These are phyloP conservation scores for Aspergillus jensenii DNA, from an alignment of 2,329 filamentous ascomycete genomes.

Conservation along the genomic window DNA sequence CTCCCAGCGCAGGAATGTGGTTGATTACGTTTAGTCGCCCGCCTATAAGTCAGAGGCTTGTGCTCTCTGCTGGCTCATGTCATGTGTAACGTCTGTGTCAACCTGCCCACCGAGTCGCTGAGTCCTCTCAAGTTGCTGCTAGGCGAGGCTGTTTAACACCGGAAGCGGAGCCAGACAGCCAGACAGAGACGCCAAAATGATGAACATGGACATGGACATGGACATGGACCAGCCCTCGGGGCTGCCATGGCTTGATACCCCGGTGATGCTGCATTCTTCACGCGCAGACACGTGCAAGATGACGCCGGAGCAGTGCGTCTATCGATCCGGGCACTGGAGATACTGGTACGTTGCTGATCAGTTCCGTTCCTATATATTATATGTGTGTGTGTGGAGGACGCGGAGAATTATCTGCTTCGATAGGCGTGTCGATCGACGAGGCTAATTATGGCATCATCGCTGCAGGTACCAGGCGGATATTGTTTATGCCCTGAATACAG, in stretches of 20 bases:
- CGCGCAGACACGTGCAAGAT: constrained; percentile 28
- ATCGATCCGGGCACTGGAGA: constrained; percentile 27
- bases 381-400: neutral
- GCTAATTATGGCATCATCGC: neutral
- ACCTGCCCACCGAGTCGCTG: no score
- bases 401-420: neutral
- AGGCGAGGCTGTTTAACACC: no score
- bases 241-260: constrained; percentile 32
- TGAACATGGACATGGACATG: neutral
- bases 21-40: neutral
- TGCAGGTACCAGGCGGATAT: constrained; percentile 56
- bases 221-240: neutral
- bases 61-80: neutral
- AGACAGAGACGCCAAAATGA: neutral
- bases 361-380: neutral
- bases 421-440: neutral
- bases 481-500: constrained; percentile 52
- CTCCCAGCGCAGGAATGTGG: neutral
- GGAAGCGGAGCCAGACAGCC: neutral
- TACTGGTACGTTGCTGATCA: constrained; percentile 27
- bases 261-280: constrained; percentile 33
- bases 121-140: no score
- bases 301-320: constrained; percentile 30
- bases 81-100: no score
- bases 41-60: neutral